Evolutionary conservation across 169 alveolate species (phyloP).

Genomic region (Plasmodium gaboni): DNA sequence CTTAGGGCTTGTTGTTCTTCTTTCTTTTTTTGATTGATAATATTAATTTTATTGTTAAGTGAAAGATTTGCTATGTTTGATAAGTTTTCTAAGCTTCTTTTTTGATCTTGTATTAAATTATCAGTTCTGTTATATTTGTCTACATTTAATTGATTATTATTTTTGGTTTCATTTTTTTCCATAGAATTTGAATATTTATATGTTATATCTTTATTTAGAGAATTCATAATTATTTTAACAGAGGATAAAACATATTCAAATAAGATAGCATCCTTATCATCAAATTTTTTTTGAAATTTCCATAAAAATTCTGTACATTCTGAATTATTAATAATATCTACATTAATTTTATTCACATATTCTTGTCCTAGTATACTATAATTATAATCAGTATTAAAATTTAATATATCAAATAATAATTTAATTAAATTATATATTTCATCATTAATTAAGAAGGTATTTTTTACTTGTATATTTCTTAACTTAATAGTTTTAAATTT

Average conservation of each 20-base stretch:
- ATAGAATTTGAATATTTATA: neutral
- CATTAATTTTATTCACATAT: neutral
- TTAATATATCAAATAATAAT: slow-evolving; percentile 62
- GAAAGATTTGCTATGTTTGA: slow-evolving; percentile 16
- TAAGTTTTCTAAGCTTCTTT: slow-evolving; percentile 29
- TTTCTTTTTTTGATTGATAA: slow-evolving; percentile 36
- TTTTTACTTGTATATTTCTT: slow-evolving; percentile 34
- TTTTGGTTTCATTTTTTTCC: slow-evolving; percentile 12
- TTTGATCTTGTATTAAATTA: slow-evolving; percentile 23
- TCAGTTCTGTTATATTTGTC: neutral
- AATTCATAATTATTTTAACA: slow-evolving; percentile 50
- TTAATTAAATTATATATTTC: slow-evolving; percentile 54
- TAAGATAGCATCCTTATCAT: slow-evolving; percentile 49
- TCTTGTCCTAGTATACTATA: neutral
- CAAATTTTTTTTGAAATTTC: slow-evolving; percentile 57
- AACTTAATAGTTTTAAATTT: slow-evolving; percentile 56
- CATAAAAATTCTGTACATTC: slow-evolving; percentile 17
- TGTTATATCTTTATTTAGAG: slow-evolving; percentile 36
- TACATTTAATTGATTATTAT: neutral
- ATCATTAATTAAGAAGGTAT: slow-evolving; percentile 26
- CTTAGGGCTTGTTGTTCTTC: slow-evolving; percentile 53
- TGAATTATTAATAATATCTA: neutral
- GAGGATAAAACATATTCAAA: slow-evolving; percentile 61
- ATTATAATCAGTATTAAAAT: slow-evolving; percentile 37
- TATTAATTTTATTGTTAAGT: slow-evolving; percentile 29